These are phyloP conservation scores for Bryoerythrophyllum caledonicum DNA, from an alignment of 225 moss, liverwort and hornwort species.

Conservation along the genomic window DNA sequence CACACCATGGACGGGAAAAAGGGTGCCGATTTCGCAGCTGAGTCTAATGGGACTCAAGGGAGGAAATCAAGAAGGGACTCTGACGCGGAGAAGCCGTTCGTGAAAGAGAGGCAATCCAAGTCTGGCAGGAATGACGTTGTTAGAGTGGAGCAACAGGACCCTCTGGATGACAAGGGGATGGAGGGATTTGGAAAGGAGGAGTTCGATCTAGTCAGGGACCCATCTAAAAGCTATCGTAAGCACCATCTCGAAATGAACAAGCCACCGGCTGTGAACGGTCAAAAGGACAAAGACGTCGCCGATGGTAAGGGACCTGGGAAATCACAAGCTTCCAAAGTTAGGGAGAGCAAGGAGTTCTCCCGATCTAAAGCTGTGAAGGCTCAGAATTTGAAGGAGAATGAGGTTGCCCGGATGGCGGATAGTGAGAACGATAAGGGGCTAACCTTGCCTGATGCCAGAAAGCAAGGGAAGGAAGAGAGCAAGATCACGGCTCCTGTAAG, in stretches of 20 bases:
- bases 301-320: constrained; percentile 44
- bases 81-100: constrained; percentile 47
- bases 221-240: constrained; percentile 46
- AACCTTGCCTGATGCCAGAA: constrained; percentile 37
- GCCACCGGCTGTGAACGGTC: constrained; percentile 36
- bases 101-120: constrained; percentile 46
- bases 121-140: constrained; percentile 41
- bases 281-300: constrained; percentile 47
- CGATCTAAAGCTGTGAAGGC: constrained; percentile 44
- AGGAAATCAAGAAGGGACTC: constrained; percentile 59
- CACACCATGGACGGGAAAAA: constrained; percentile 46
- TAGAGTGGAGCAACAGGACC: constrained; percentile 41
- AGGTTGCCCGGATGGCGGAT: constrained; percentile 27
- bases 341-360: constrained; percentile 45
- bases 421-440: constrained; percentile 40
- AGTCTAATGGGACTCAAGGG: constrained; percentile 41
- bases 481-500: constrained; percentile 42
- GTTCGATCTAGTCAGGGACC: constrained; percentile 40
- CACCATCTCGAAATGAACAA: constrained; percentile 34
- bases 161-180: constrained; percentile 36
- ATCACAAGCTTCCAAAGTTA: constrained; percentile 36
- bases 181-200: constrained; percentile 51
- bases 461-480: constrained; percentile 59
- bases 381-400: constrained; percentile 40
- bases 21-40: constrained; percentile 29